These are phyloP conservation scores for Candida maris DNA, from an alignment of 805 yeast genomes.

Conservation along the genomic window DNA sequence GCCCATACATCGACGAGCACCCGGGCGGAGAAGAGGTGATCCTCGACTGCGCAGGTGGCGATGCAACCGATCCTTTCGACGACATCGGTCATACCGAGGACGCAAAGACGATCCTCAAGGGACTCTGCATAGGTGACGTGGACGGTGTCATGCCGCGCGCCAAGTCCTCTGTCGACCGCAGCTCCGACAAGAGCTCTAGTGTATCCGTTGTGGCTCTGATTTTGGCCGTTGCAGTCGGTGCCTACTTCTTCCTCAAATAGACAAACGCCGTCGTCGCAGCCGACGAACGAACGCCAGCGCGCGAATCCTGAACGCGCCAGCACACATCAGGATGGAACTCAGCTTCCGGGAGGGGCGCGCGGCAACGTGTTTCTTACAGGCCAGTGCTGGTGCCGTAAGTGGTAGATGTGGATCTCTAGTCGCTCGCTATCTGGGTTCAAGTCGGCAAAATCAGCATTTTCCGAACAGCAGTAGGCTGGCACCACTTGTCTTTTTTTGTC, in stretches of 20 bases:
- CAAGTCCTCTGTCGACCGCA: slow-evolving; percentile 18
- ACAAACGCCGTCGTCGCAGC: background rate
- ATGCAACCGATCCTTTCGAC: slow-evolving; percentile 68
- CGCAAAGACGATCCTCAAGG: slow-evolving; percentile 73
- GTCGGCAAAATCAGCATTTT: too few relatives aligned
- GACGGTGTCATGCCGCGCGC: slow-evolving; percentile 59
- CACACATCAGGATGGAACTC: too few relatives aligned
- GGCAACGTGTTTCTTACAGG: too few relatives aligned
- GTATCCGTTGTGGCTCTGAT: slow-evolving; percentile 33
- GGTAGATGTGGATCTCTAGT: too few relatives aligned
- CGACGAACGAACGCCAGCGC: background rate
- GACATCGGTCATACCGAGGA: slow-evolving; percentile 98
- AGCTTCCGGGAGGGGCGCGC: too few relatives aligned
- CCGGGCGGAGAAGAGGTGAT: slow-evolving; percentile 76
- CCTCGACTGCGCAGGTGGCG: slow-evolving; percentile 73
- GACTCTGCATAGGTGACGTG: slow-evolving; percentile 71
- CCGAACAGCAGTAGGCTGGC: too few relatives aligned
- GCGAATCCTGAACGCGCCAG: too few relatives aligned
- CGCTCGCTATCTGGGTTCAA: too few relatives aligned
- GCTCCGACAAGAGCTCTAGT: slow-evolving; percentile 14
- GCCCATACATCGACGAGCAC: slow-evolving; percentile 69
- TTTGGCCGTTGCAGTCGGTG: slow-evolving; percentile 39
- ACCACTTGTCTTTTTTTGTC: too few relatives aligned
- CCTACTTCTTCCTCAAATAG: slow-evolving; percentile 33
- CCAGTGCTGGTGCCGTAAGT: too few relatives aligned